Base-by-base conservation (phyloP, 192 early-diverging fungal genomes). In the Coemansia sp. region DNA sequence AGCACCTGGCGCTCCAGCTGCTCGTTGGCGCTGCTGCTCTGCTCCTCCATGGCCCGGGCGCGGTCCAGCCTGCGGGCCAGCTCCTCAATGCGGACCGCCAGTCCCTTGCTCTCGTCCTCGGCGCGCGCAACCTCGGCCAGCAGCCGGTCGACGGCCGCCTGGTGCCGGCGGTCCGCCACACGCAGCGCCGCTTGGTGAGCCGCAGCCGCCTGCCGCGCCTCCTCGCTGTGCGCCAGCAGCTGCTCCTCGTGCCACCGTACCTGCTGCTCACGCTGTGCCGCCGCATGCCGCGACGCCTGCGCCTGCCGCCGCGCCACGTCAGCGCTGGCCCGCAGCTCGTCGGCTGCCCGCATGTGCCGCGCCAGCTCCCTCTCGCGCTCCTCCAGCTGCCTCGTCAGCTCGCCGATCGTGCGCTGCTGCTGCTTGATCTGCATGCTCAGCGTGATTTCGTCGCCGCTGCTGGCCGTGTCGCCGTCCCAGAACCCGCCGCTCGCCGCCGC, bases 311-410 rank as follows among this genome's bases (percentile, higher is more conserved):
- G 31, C 2, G 53, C 21, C 8, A 53, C 58, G 8, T 75, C 60
- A 7, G 56, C 36, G 8, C 63, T 43, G 2, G n/a, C 35, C 23
- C 51, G 18, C 8, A 68, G 49, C 29, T 43, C 22, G 3, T 66
- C 46, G 4, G 63, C 48, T n/a, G 46, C 46, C 5, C 21, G 8
- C 22, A 65, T 38, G 7, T 65, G 45, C 5, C 34, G 39, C 9
- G 50, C 56, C 13, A 63, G 34, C 25, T 75, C 65, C 38, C 23
- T 31, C 14, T 68, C 65, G 31, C 58, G 51, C 30, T 32, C 10
- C 25, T 75, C 61, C 10, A 75, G 56, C 38, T 55, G 56, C 6
- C 46, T 45, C 17, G 39, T 39, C 8, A 75, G 65, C 19, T 62
- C 65, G 30, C 43, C 51, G 22, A 64, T 60, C 3, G 60, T 57